Evolutionary conservation across 352 stramenopile species (phyloP), one percentile per base, ranked within the genome.

Genomic region (Halophytophthora polymorphica): DNA sequence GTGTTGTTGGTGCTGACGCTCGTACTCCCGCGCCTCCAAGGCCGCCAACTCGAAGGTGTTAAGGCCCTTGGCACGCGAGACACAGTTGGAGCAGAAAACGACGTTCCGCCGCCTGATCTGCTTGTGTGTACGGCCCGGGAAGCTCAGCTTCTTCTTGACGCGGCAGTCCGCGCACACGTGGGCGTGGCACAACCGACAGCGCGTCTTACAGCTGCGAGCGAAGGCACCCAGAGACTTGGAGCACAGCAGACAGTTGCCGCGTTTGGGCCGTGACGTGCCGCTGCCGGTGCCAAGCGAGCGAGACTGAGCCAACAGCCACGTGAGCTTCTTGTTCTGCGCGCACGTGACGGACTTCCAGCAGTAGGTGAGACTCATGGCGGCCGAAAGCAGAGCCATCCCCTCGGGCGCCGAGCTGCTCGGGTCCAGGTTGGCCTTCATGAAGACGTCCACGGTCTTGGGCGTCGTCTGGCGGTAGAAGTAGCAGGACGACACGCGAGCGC

Each of bases 291-390:
- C 2, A 55, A 50, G 8, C 37, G 56, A 37, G 51, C 47, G 64
- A 1, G 59, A 59, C 42, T 78, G 59, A 4, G 64, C 56, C 11
- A 77, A 40, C 38, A 84, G 31, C 60, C 68, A 71, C 46, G 65
- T 45, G 40, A 84, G 56, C 50, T 84, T 84, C 58, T 84, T 84
- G 56, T 70, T 80, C 23, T 73, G 58, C 22, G 73, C 68, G 36
- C 69, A 77, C 12, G 66, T 34, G 15, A 56, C 45, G 11, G 54
- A 58, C 17, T 64, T 72, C 12, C 64, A 65, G 45, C 64, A 73
- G 21, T 64, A 66, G 12, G 61, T 73, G n/a, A 77, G 56, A 21
- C 60, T 70, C 35, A 61, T 64, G 0, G 57, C 60, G 22, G 64
- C 64, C n/a, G 61, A 71, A 11, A 64, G 43, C 6, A 73, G 37